Base-by-base conservation (phyloP, 208 protist species). In the Trypanosoma melophagium region DNA sequence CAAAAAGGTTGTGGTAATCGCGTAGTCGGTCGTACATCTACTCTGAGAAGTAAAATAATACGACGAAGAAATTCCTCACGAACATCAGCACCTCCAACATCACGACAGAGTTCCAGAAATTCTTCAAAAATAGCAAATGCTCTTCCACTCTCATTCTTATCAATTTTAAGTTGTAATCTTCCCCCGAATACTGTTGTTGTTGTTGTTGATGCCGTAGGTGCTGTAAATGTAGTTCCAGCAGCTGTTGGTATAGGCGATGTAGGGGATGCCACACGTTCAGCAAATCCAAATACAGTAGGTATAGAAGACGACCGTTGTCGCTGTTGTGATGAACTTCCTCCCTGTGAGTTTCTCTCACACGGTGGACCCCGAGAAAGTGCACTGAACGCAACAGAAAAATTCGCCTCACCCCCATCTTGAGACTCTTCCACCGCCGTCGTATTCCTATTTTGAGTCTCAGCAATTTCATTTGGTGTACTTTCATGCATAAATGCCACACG, bases 401-500 rank as follows among this genome's bases (percentile, higher is more conserved):
- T 74, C 7, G 61, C 55, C 40, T 74, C 69, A 13, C 28, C 53
- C 1, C 40, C 24, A 4, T 62, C 22, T 9, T 44, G 31, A 14
- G 10, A 22, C 8, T 53, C 58, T 14, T 7, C 25, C 41, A 38
- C 13, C 13, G 10, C 38, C 7, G n/a, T 4, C 17, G 8, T 38
- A 19, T 40, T 44, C 14, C 3, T 41, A 22, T 55, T 31, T 3
- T 7, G n/a, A 14, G 45, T 22, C 35, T 58, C 49, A 41, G 8
- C 41, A 24, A 1, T 17, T n/a, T 52, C 42, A 0, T 7, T 31
- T 7, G 44, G 7, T 17, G 45, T 16, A 0, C 41, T 14, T 19
- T 57, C 35, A 49, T 77, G 69, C n/a, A 86, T 73, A 25, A 79
- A 84, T 13, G 80, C 81, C 3, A 91, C 65, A 14, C 77, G 70